phyloP scores from a whole-genome alignment of 2,329 filamentous ascomycete species.

The Sporothrix phasma region DNA sequence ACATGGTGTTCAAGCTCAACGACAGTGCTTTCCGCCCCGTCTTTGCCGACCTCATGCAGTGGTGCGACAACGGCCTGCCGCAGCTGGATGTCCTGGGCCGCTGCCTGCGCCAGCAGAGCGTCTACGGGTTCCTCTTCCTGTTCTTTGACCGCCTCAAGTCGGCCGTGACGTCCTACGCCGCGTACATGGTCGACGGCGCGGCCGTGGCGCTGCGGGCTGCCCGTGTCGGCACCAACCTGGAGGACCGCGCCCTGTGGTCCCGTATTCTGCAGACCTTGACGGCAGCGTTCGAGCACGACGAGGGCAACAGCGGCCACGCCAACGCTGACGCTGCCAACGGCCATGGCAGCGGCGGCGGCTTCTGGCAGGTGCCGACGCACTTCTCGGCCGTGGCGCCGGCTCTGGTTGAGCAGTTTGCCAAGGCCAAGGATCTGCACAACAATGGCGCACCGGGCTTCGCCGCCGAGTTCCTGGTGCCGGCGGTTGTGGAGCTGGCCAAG shows the following conservation, averaged over 20 bases:
- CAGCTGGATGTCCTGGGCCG: slow-evolving; percentile 52
- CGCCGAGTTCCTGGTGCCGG: slow-evolving; percentile 52
- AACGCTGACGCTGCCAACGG: background rate
- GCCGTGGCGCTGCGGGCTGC: slow-evolving; percentile 48
- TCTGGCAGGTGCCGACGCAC: slow-evolving; percentile 88
- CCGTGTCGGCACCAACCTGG: slow-evolving; percentile 35
- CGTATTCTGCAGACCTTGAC: slow-evolving; percentile 61
- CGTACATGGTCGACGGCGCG: slow-evolving; percentile 69
- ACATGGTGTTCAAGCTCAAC: slow-evolving; percentile 95
- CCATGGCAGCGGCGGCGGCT: slow-evolving; percentile 28
- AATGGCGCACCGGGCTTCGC: slow-evolving; percentile 26
- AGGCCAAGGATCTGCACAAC: slow-evolving; percentile 27
- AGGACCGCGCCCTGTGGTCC: slow-evolving; percentile 53
- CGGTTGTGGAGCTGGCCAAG: slow-evolving; percentile 68
- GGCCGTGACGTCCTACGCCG: slow-evolving; percentile 85
- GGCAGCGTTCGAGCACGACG: slow-evolving; percentile 75
- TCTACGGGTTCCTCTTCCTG: slow-evolving; percentile 68
- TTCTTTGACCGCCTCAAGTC: slow-evolving; percentile 86
- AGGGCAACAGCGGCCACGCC: slow-evolving; percentile 49
- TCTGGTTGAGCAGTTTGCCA: slow-evolving; percentile 56
- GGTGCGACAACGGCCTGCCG: slow-evolving; percentile 53
- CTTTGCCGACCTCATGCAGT: slow-evolving; percentile 78
- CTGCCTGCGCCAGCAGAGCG: slow-evolving; percentile 56
- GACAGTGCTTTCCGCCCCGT: slow-evolving; percentile 87
- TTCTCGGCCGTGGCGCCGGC: slow-evolving; percentile 63